Conservation (phyloP, 2,329 filamentous ascomycete species). For the Eutypella sp. region DNA sequence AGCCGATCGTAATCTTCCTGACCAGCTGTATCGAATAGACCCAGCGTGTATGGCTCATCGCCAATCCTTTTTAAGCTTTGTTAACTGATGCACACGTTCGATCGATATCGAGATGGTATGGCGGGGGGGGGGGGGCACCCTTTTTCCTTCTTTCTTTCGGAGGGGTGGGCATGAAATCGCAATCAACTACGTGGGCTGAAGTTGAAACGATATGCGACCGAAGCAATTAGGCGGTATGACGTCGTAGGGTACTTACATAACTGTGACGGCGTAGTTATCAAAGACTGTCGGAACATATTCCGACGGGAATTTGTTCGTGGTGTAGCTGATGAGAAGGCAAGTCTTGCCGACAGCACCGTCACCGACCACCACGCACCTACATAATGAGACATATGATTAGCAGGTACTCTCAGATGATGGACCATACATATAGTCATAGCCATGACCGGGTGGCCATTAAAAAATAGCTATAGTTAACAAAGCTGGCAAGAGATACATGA, state of each 20-base stretch:
- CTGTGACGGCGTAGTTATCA: slow-evolving; percentile 99
- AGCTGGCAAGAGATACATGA: too few species aligned
- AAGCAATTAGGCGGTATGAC: not conserved
- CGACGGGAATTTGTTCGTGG: slow-evolving; percentile 98
- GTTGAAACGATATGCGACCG: too few species aligned
- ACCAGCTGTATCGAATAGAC: slow-evolving; percentile 96
- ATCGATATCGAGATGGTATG: not conserved
- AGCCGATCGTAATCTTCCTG: slow-evolving; percentile 99
- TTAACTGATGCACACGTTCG: slow-evolving; percentile 4
- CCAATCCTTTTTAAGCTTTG: slow-evolving; percentile 68
- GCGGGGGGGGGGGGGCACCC: not conserved
- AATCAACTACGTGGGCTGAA: too few species aligned
- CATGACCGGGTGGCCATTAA: too few species aligned
- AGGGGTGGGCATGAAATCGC: not conserved
- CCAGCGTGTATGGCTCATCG: slow-evolving; percentile 95
- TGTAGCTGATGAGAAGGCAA: slow-evolving; percentile 97
- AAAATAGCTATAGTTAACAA: slow-evolving; percentile 4
- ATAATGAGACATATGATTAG: slow-evolving; percentile 11
- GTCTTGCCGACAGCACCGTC: slow-evolving; percentile 99
- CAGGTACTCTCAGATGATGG: too few species aligned
- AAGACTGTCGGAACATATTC: slow-evolving; percentile 99
- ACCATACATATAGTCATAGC: too few species aligned
- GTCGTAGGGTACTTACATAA: slow-evolving; percentile 74
- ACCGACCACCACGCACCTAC: slow-evolving; percentile 95
- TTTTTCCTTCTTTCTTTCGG: not conserved